Evolutionary conservation across 2,329 filamentous ascomycete species (phyloP).

Genomic region (Talaromyces sp.): DNA sequence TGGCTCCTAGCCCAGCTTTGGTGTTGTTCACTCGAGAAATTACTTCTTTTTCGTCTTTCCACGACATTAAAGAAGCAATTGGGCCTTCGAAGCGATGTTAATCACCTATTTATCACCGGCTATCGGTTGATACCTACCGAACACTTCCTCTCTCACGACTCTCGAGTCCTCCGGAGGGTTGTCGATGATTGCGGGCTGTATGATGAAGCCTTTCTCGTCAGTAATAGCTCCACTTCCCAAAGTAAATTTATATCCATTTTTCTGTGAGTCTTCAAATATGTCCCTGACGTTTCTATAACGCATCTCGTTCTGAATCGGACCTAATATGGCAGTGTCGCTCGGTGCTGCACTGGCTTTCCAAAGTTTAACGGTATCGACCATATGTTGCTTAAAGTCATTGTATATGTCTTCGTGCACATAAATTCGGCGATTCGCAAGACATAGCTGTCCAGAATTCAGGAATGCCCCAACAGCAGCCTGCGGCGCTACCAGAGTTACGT

Average conservation of each 20-base stretch:
- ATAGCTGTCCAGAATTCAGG: conserved; percentile 51
- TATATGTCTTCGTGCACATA: conserved; percentile 55
- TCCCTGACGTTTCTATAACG: conserved; percentile 53
- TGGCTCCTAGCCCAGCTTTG: conserved; percentile 42
- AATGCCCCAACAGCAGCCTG: conserved; percentile 45
- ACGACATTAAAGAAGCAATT: conserved; percentile 55
- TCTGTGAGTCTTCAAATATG: conserved; percentile 50
- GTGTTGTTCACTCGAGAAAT: conserved; percentile 36
- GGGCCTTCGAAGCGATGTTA: conserved; percentile 35
- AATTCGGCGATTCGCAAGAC: conserved; percentile 48
- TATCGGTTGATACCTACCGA: conserved; percentile 32
- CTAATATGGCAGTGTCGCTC: conserved; percentile 45
- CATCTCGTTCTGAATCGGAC: conserved; percentile 56
- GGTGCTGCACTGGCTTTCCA: conserved; percentile 16
- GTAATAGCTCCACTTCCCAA: conserved; percentile 38
- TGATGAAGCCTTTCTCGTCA: conserved; percentile 44
- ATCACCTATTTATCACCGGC: not conserved
- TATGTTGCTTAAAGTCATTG: conserved; percentile 40
- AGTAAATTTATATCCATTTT: conserved; percentile 47
- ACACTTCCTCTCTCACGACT: conserved; percentile 52
- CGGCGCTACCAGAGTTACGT: conserved; percentile 30
- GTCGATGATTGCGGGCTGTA: conserved; percentile 51
- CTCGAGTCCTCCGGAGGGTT: conserved; percentile 48
- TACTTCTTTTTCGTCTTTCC: conserved; percentile 46
- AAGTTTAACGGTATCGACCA: conserved; percentile 35